Evolutionary conservation across 169 alveolate genomes (phyloP).

Genomic region (Plasmodium gallinaceum): DNA sequence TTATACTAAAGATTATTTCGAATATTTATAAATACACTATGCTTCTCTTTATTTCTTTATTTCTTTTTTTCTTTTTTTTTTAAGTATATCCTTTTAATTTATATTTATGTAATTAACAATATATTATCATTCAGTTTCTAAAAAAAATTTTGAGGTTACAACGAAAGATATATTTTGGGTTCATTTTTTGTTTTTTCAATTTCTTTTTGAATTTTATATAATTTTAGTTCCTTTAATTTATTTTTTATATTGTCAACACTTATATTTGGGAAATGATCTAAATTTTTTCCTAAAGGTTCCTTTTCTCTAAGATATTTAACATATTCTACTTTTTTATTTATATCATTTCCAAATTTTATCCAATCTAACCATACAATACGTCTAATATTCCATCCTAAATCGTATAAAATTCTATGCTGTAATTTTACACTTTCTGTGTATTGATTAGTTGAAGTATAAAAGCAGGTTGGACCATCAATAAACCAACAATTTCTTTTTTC

Average conservation of each 20-base stretch:
- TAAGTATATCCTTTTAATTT: no score
- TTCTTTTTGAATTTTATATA: slow-evolving; percentile 32
- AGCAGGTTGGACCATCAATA: slow-evolving; percentile 89
- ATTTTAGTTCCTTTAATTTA: slow-evolving; percentile 71
- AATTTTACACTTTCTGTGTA: slow-evolving; percentile 85
- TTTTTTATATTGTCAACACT: slow-evolving; percentile 55
- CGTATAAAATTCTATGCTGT: slow-evolving; percentile 87
- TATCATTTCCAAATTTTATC: slow-evolving; percentile 77
- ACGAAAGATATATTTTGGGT: no score
- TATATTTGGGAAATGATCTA: slow-evolving; percentile 54
- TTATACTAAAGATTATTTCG: no score
- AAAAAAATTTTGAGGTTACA: no score
- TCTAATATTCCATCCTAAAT: slow-evolving; percentile 89
- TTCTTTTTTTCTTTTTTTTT: no score
- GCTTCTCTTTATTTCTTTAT: no score
- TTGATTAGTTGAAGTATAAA: slow-evolving; percentile 82
- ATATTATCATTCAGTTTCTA: no score
- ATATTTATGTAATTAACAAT: no score
- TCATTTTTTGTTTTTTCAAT: no score
- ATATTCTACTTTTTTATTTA: slow-evolving; percentile 74
- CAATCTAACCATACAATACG: slow-evolving; percentile 88
- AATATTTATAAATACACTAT: no score
- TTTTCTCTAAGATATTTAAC: slow-evolving; percentile 77
- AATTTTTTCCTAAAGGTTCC: slow-evolving; percentile 73
- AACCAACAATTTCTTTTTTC: slow-evolving; percentile 89